Percentiles rank a stretch among this genome's conserved stretches.
These are phyloP conservation scores for Lachnellula occidentalis DNA, from an alignment of 2,329 filamentous ascomycete genomes.

Conservation along the genomic window DNA sequence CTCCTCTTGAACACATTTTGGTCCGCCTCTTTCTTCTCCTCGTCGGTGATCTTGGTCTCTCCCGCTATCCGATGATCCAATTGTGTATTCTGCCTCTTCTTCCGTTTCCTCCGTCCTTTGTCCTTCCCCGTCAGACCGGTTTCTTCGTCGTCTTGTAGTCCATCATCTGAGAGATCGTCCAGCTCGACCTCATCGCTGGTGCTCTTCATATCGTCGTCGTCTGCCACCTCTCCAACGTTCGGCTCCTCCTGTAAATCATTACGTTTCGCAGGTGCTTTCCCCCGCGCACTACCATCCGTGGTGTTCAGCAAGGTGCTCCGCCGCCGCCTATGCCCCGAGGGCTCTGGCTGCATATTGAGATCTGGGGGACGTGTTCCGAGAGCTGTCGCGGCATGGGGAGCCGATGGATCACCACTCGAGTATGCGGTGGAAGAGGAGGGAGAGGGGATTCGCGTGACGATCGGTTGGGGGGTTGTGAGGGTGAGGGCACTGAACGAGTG, in stretches of 20 bases:
- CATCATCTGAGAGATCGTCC: conserved; percentile 58
- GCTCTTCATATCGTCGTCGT: conserved; percentile 24
- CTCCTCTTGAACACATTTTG: conserved; percentile 64
- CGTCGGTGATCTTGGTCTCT: conserved; percentile 55
- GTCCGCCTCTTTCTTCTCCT: conserved; percentile 72
- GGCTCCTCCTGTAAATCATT: conserved; percentile 18
- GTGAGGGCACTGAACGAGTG: neutral
- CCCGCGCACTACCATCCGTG: conserved; percentile 12
- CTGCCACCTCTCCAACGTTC: conserved; percentile 14
- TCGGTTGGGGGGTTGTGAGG: conserved; percentile 11
- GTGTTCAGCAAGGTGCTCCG: conserved; percentile 29
- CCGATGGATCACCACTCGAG: conserved; percentile 13
- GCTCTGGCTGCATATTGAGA: conserved; percentile 21
- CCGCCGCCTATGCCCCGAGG: conserved; percentile 29
- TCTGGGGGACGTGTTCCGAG: conserved; percentile 15
- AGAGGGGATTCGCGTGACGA: conserved; percentile 13
- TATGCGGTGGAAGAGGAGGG: conserved; percentile 10
- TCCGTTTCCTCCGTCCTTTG: conserved; percentile 59
- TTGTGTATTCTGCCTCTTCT: conserved; percentile 60
- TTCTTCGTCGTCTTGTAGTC: conserved; percentile 81
- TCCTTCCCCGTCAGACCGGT: conserved; percentile 75
- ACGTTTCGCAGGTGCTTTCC: conserved; percentile 14
- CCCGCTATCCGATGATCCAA: conserved; percentile 65
- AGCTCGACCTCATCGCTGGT: conserved; percentile 50
- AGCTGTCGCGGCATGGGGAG: conserved; percentile 22